Base-by-base conservation (phyloP, 805 yeast species). In the Ogataea trehalophila region DNA sequence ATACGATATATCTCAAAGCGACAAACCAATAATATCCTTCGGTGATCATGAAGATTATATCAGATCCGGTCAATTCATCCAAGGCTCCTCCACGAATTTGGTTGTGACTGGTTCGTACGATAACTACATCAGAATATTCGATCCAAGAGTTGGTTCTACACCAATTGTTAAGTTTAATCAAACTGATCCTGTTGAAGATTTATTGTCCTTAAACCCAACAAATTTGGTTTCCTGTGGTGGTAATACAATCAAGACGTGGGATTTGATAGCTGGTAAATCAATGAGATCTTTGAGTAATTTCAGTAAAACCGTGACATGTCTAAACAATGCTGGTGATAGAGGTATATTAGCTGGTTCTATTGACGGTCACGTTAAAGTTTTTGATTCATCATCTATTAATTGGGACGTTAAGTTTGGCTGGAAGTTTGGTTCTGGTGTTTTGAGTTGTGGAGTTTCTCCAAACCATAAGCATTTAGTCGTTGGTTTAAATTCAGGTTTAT, bases 361-460 rank as follows among this genome's bases (percentile, higher is more conserved):
- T 48, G 99, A 94, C 68, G 99, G 99, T 18, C 99, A 94, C 67
- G 96, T 94, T 50, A 94, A 94, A 67, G 91, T 91, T 40, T 88
- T 92, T 64, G 97, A 91, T 66, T 79, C 87, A 36, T 69, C 77
- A 26, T 77, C 84, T 20, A 61, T 78, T 37, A 77, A 79, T 57
- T 91, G 92, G 88, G 86, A 85, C 51, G 96, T 92, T 51, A 87
- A 85, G 64, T 92, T 90, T 63, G 97, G 97, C 42, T 92, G 98
- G 97, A 92, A 91, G 68, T 92, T 87, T 62, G 96, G 97, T 34
- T 89, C 92, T 22, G 95, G 96, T 37, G 97, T 94, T 0, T 72
- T 94, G 56, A 75, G 88, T 58, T 83, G 96, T 63, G 98, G 91
- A 14, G 85, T 88, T 11, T 88, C 97, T 8, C 97, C 98, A 26